phyloP scores from a whole-genome alignment of 768 basidiomycete genomes.

The Mycena metata region DNA sequence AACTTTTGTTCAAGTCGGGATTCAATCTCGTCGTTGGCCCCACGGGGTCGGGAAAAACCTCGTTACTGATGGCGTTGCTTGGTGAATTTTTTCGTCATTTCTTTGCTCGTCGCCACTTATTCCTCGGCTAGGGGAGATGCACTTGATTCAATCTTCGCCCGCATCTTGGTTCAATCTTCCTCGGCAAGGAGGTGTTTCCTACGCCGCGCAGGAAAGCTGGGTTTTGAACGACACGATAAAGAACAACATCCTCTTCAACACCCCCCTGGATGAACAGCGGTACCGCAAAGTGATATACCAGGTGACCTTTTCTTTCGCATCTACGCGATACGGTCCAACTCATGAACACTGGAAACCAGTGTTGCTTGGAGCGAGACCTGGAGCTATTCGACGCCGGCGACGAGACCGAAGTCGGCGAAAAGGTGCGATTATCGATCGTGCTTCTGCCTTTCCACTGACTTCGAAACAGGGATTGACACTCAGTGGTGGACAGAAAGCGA shows the following conservation, averaged over 20 bases:
- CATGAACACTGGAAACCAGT: too few species aligned
- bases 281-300: constrained; percentile 84
- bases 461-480: constrained; percentile 26
- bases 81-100: constrained; percentile 40
- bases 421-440: constrained; percentile 58
- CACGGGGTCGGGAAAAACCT: constrained; percentile 76
- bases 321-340: too few species aligned
- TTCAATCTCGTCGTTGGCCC: constrained; percentile 73
- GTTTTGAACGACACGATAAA: constrained; percentile 83
- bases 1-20: constrained; percentile 65
- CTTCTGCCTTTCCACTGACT: constrained; percentile 23
- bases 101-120: not conserved
- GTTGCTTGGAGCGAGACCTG: constrained; percentile 80
- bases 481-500: constrained; percentile 62
- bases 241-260: constrained; percentile 89
- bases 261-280: constrained; percentile 78
- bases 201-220: constrained; percentile 89
- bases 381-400: constrained; percentile 78
- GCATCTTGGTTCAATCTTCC: constrained; percentile 78
- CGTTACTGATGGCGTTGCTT: constrained; percentile 74
- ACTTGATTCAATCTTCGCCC: constrained; percentile 63
- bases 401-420: constrained; percentile 79
- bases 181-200: constrained; percentile 80
- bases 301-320: too few species aligned
- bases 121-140: constrained; percentile 67